These are phyloP conservation scores for Eucalyptus polybractea DNA, from an alignment of 345 rosid species.

Conservation along the genomic window DNA sequence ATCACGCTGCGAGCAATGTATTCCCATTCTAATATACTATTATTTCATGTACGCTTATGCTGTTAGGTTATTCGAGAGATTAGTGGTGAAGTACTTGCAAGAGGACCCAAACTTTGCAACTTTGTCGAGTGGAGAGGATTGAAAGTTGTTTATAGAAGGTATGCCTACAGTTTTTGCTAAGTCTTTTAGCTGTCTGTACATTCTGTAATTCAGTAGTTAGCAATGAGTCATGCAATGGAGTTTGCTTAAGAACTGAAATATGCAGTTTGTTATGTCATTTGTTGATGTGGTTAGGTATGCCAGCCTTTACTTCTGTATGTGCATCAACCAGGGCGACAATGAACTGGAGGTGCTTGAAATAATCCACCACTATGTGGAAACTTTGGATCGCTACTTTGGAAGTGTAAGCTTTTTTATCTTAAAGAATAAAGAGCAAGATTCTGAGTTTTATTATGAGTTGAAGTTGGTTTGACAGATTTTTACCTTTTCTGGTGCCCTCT, in stretches of 20 bases:
- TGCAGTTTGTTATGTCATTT: not conserved
- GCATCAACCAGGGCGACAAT: constrained; percentile 85
- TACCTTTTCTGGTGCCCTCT: not conserved
- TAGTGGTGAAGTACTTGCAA: constrained; percentile 62
- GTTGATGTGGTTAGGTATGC: constrained; percentile 48
- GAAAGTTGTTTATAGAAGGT: constrained; percentile 90
- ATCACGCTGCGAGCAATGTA: not conserved
- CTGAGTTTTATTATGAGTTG: not conserved
- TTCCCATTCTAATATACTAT: not conserved
- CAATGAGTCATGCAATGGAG: not conserved
- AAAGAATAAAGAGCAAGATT: not conserved
- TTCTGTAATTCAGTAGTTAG: not conserved
- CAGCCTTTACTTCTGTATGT: constrained; percentile 98
- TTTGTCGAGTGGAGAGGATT: constrained; percentile 92
- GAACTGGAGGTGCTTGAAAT: constrained; percentile 85
- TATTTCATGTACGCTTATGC: not conserved
- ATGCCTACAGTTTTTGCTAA: not conserved
- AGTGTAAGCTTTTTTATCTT: constrained; percentile 32
- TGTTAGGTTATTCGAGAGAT: constrained; percentile 81
- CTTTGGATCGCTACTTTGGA: constrained; percentile 88
- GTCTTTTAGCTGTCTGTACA: not conserved
- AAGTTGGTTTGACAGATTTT: not conserved
- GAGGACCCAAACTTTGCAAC: constrained; percentile 95
- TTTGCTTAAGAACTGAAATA: not conserved
- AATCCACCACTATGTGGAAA: constrained; percentile 93